Conservation (phyloP, 352 stramenopile genomes). For the Phytophthora pinifolia region DNA sequence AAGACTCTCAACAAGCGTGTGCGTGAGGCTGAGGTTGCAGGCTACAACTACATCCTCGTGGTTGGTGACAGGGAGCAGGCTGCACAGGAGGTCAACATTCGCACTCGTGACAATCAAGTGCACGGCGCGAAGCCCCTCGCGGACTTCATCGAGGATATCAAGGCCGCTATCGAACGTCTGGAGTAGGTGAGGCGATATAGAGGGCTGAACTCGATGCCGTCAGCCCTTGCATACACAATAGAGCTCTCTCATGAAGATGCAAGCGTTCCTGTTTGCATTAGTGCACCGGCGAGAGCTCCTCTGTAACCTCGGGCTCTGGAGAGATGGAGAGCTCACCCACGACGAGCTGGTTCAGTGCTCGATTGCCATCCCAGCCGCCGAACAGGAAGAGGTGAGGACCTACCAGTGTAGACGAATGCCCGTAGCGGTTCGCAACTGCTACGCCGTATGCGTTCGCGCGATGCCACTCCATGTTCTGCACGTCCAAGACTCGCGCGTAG, state of each 20-base stretch:
- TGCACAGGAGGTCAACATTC: slow-evolving; percentile 62
- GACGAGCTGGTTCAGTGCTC: slow-evolving; percentile 74
- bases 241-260: slow-evolving; percentile 22
- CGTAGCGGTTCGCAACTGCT: slow-evolving; percentile 64
- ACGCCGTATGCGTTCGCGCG: slow-evolving; percentile 40
- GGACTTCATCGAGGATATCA: slow-evolving; percentile 59
- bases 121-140: slow-evolving; percentile 61
- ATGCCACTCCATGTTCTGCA: slow-evolving; percentile 69
- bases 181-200: slow-evolving; percentile 34
- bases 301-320: slow-evolving; percentile 9
- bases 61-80: slow-evolving; percentile 74
- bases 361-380: slow-evolving; percentile 81
- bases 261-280: slow-evolving; percentile 12
- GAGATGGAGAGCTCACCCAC: slow-evolving; percentile 50
- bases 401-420: slow-evolving; percentile 63
- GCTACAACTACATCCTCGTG: slow-evolving; percentile 88
- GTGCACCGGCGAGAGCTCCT: slow-evolving; percentile 10
- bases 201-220: no score
- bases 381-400: slow-evolving; percentile 76
- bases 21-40: slow-evolving; percentile 73
- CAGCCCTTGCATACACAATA: slow-evolving; percentile 19
- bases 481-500: slow-evolving; percentile 61
- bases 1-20: slow-evolving; percentile 89
- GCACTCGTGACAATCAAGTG: slow-evolving; percentile 82
- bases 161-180: slow-evolving; percentile 55